A percentile compares a stretch with the other conserved stretches of the same genome.
These are phyloP conservation scores for Aspergillus sp. DNA, from an alignment of 2,329 filamentous ascomycete species.

Conservation along the genomic window DNA sequence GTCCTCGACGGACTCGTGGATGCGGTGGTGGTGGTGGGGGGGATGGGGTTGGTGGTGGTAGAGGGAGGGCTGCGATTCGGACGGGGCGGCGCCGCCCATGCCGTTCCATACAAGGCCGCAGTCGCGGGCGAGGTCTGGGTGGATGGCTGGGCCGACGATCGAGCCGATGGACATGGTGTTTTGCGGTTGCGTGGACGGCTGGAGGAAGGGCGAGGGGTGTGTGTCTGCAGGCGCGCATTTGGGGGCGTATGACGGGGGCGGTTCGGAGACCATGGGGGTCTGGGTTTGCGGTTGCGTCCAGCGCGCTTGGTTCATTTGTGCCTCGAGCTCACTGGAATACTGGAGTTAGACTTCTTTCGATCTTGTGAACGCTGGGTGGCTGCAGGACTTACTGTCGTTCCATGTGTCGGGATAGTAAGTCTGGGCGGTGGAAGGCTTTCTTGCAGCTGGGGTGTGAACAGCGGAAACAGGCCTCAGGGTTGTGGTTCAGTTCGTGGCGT, in stretches of 20 bases:
- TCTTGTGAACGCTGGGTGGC: neutral
- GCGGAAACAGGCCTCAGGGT: conserved; percentile 45
- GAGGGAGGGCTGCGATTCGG: conserved; percentile 28
- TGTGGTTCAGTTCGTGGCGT: conserved; percentile 53
- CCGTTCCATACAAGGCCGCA: conserved; percentile 36
- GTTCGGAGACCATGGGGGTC: conserved; percentile 19
- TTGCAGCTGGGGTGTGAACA: conserved; percentile 45
- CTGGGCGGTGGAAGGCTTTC: conserved; percentile 49
- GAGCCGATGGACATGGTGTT: conserved; percentile 38
- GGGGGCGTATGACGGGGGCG: conserved; percentile 15
- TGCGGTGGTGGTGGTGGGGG: conserved; percentile 8
- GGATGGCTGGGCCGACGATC: conserved; percentile 33
- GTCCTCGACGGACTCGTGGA: conserved; percentile 39
- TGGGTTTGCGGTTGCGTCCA: conserved; percentile 26
- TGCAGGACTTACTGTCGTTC: conserved; percentile 47
- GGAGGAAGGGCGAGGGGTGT: conserved; percentile 22
- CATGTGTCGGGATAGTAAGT: conserved; percentile 49
- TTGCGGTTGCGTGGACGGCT: conserved; percentile 23
- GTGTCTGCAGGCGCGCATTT: conserved; percentile 25
- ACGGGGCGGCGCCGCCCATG: conserved; percentile 27
- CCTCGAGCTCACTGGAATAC: conserved; percentile 33
- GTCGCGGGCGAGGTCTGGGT: conserved; percentile 32
- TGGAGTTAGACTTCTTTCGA: too few relatives aligned
- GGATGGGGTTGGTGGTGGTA: conserved; percentile 16
- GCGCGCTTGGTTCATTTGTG: conserved; percentile 30